These are phyloP conservation scores for Eustoma russellianum DNA, from an alignment of 257 asterid genomes.

Conservation along the genomic window DNA sequence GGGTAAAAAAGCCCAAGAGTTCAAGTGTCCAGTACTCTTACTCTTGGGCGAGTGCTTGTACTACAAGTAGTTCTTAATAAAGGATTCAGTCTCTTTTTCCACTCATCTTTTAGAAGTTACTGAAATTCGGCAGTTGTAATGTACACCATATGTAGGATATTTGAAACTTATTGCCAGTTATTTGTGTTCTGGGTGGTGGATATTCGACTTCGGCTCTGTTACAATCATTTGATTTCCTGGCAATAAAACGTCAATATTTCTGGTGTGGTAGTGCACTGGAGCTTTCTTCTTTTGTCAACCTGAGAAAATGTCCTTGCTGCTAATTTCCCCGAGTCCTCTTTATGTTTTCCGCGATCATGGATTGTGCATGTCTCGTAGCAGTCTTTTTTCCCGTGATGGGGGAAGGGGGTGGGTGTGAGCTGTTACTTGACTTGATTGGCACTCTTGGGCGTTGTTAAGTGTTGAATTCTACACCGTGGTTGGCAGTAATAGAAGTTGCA, in stretches of 20 bases:
- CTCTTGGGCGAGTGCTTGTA: constrained; percentile 50
- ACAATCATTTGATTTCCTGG: constrained; percentile 4
- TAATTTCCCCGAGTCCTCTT: too few relatives aligned
- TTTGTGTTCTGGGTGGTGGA: constrained; percentile 3
- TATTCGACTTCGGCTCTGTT: constrained; percentile 1
- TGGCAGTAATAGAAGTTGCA: too few relatives aligned
- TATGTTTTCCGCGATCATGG: too few relatives aligned
- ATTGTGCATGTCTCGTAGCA: too few relatives aligned
- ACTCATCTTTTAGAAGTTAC: constrained; percentile 12
- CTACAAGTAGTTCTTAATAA: constrained; percentile 29
- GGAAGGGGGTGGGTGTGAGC: too few relatives aligned
- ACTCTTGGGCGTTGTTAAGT: too few relatives aligned
- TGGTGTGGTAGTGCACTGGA: too few relatives aligned
- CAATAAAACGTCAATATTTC: constrained; percentile 3
- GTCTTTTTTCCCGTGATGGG: too few relatives aligned
- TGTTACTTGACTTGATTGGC: too few relatives aligned
- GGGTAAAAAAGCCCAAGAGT: constrained; percentile 23
- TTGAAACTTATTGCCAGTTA: neutral
- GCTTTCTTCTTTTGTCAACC: too few relatives aligned
- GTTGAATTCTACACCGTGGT: too few relatives aligned
- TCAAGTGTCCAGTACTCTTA: constrained; percentile 39
- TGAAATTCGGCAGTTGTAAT: constrained; percentile 12
- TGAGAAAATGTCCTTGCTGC: too few relatives aligned
- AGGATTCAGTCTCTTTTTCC: constrained; percentile 14
- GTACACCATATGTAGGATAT: constrained; percentile 25